These are phyloP conservation scores for Salix suchowensis DNA, from an alignment of 345 rosid genomes.

Conservation along the genomic window DNA sequence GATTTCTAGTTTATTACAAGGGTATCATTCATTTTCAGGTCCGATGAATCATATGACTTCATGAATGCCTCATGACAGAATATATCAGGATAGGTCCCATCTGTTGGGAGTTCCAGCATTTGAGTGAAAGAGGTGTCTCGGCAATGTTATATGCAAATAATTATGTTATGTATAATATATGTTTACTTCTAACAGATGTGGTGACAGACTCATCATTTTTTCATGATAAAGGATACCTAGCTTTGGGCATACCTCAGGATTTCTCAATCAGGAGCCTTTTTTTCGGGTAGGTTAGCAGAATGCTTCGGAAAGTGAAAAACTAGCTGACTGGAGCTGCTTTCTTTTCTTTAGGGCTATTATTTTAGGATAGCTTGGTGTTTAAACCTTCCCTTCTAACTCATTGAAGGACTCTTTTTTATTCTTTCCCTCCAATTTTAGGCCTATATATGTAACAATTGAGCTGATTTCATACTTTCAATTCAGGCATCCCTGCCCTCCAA, in stretches of 20 bases:
- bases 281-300: constrained; percentile 10
- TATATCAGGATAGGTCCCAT: no score
- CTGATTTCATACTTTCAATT: neutral
- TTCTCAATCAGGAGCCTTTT: constrained; percentile 6
- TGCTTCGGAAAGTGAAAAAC: constrained; percentile 20
- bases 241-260: constrained; percentile 16
- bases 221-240: neutral
- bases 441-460: neutral
- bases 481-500: no score
- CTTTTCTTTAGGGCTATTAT: neutral
- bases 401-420: constrained; percentile 5
- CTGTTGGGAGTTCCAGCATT: no score
- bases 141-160: no score
- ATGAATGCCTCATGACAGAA: no score
- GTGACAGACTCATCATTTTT: no score
- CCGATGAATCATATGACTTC: no score
- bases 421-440: constrained; percentile 1
- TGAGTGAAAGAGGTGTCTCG: no score
- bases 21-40: no score
- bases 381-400: constrained; percentile 9
- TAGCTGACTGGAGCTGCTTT: constrained; percentile 4
- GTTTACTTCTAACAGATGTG: no score
- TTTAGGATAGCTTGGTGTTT: constrained; percentile 20
- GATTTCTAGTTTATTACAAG: no score
- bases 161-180: no score